These are phyloP conservation scores for Neurospora sp. DNA, from an alignment of 495 filamentous ascomycete genomes.

Conservation along the genomic window DNA sequence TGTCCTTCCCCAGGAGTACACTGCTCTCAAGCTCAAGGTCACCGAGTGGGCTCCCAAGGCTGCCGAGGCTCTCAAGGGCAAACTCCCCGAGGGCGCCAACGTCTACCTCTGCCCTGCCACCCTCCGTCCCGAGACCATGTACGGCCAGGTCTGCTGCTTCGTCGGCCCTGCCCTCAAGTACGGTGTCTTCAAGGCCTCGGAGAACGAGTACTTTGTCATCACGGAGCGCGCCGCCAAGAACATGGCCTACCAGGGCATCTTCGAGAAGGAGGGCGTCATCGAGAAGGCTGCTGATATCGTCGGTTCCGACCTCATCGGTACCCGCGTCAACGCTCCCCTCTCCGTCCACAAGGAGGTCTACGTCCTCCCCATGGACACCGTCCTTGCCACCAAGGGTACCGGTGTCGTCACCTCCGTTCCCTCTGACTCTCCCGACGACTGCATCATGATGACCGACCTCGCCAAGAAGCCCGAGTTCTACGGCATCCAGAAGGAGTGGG, in stretches of 20 bases:
- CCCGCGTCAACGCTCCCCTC: slow-evolving; percentile 77
- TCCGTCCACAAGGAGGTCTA: slow-evolving; percentile 78
- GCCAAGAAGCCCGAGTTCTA: slow-evolving; percentile 97
- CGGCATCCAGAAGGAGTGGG: slow-evolving; percentile 95
- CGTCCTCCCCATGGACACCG: slow-evolving; percentile 90
- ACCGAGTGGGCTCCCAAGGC: slow-evolving; percentile 75
- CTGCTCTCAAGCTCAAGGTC: slow-evolving; percentile 79
- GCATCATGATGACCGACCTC: slow-evolving; percentile 76
- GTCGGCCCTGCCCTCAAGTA: slow-evolving; percentile 68
- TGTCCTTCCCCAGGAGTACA: slow-evolving; percentile 84
- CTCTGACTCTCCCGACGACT: slow-evolving; percentile 93
- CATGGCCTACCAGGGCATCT: slow-evolving; percentile 90
- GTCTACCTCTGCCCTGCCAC: slow-evolving; percentile 89
- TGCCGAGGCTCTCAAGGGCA: slow-evolving; percentile 57
- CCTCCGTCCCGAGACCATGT: slow-evolving; percentile 94
- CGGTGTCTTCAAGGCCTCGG: slow-evolving; percentile 73
- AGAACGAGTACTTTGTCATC: slow-evolving; percentile 77
- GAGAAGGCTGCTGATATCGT: slow-evolving; percentile 61
- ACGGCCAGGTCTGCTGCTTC: slow-evolving; percentile 93
- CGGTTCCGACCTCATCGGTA: slow-evolving; percentile 77
- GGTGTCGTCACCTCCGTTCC: slow-evolving; percentile 94
- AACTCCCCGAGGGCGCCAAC: slow-evolving; percentile 70
- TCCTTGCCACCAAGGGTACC: slow-evolving; percentile 86
- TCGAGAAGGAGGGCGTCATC: slow-evolving; percentile 62
- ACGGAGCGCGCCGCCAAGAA: slow-evolving; percentile 85